Base-by-base conservation (phyloP, 2,329 filamentous ascomycete genomes). In the Coniochaeta ligniaria region DNA sequence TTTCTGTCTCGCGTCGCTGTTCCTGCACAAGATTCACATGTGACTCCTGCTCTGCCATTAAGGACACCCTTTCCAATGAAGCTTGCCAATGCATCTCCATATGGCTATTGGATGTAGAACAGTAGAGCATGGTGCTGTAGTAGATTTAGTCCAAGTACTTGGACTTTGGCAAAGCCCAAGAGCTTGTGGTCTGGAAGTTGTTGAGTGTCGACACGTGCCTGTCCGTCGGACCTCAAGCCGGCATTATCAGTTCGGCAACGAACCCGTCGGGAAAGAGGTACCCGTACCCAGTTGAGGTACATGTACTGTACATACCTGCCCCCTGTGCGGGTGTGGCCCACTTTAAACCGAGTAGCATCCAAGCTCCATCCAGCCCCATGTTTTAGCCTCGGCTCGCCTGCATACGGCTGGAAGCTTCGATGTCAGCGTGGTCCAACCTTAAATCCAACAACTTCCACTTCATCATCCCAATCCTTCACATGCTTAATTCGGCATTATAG, bases 331-430 rank as follows among this genome's bases (percentile, higher is more conserved):
- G 43, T 24, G 43, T 11, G 5, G 4, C 43, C 43, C 43, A 22
- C n/a, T 12, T 22, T 12, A 24, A 22, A 20, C 43, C 20, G n/a
- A 47, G 20, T 20, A 6, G 17, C 17, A 22, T 20, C 41, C 11
- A 24, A 11, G n/a, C 20, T 47, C 11, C 5, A 24, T 24, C 14
- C n/a, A 14, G 20, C 54, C 54, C 54, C 54, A 57, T 31, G 54
- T 57, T 57, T 57, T 38, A 57, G 54, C 54, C 54, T 57, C 54
- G 54, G 54, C 54, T 57, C 54, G 20, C 47, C 22, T 57, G 33
- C 35, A 38, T 26, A 3, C 9, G 35, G 35, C 54, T 57, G 31
- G 54, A 57, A 57, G n/a, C 54, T 57, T 57, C 54, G 54, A 57
- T 31, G 54, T 57, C 54, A 57, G 47, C 38, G 24, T 31, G 9